Base-by-base conservation (phyloP, 2,329 filamentous ascomycete genomes). In the Geosmithia flava region DNA sequence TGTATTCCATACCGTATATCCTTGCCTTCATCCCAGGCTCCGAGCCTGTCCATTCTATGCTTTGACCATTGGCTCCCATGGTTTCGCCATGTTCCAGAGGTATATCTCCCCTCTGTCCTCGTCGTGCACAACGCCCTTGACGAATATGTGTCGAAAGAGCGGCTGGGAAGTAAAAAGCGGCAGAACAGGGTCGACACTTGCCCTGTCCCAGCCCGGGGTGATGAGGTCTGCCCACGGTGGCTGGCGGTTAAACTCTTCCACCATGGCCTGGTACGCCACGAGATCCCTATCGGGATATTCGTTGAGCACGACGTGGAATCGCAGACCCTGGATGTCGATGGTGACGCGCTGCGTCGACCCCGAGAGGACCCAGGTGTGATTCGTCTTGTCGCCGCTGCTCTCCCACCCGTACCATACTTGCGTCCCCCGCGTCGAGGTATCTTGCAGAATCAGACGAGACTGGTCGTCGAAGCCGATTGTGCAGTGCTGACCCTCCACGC, bases 11-110 rank as follows among this genome's bases (percentile, higher is more conserved):
- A 8, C 23, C 23, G 37, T 17, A 48, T 52, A 29, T 33, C 44
- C 49, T 42, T n/a, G 30, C 20, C 43, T 19, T 19, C 37, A 37
- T 41, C 16, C 39, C 16, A 46, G 27, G 33, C 8, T 33, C 15
- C 27, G 19, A 6, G 42, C 47, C 23, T 59, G 63, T 8, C 15
- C 11, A 13, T 16, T 11, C 33, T 37, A 37, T 37, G 64, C 66
- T 52, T 61, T 65, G n/a, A 68, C 60, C 61, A 69, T 66, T 8
- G 67, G 67, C 52, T 69, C 67, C 67, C 67, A 69, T 37, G 67
- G 67, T 30, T 57, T 56, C 16, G 62, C 58, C 53, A 65, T 50
- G 50, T 69, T 67, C 67, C 67, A 69, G 40, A 69, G 57, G 48
- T 68, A 69, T 20, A 68, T 58, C 44, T 67, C 62, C 10, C 61